Percentiles rank a stretch among this genome's conserved stretches.
phyloP scores from a whole-genome alignment of 805 yeast species.

The Saccharomycodes ludwigii region DNA sequence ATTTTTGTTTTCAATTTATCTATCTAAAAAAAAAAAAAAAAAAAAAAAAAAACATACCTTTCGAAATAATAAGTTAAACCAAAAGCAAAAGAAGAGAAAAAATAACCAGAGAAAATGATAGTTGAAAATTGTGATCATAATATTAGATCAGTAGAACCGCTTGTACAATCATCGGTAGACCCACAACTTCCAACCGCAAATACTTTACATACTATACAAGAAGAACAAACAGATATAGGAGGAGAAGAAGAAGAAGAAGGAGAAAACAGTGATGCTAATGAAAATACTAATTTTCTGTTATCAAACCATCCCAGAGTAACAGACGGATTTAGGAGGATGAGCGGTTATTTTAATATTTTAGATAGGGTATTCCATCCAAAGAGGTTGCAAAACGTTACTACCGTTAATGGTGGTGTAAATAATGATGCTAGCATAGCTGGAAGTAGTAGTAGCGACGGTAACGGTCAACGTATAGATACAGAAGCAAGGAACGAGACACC shows the following conservation, averaged over 20 bases:
- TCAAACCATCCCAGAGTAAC: neutral
- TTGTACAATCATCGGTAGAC: too few species aligned
- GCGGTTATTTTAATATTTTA: conserved; percentile 27
- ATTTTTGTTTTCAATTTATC: neutral
- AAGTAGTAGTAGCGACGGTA: neutral
- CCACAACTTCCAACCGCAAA: neutral
- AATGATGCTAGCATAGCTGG: neutral
- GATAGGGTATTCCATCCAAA: conserved; percentile 23
- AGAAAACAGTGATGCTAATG: conserved; percentile 1
- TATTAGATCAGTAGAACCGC: too few species aligned
- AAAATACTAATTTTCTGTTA: neutral
- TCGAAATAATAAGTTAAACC: neutral
- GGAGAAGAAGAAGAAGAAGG: conserved; percentile 2
- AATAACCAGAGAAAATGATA: neutral
- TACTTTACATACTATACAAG: neutral
- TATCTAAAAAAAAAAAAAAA: neutral
- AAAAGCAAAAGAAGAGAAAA: neutral
- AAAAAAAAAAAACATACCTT: neutral
- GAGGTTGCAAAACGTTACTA: conserved; percentile 14
- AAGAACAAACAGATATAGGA: conserved; percentile 1
- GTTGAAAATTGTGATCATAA: too few species aligned
- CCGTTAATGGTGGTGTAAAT: conserved; percentile 4
- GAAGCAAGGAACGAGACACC: too few species aligned
- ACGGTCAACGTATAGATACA: too few species aligned
- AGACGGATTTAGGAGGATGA: conserved; percentile 11